Percentiles rank a stretch among this genome's conserved stretches.
Conservation (phyloP, 2,329 filamentous ascomycete genomes). For the Aspergillus proliferans region DNA sequence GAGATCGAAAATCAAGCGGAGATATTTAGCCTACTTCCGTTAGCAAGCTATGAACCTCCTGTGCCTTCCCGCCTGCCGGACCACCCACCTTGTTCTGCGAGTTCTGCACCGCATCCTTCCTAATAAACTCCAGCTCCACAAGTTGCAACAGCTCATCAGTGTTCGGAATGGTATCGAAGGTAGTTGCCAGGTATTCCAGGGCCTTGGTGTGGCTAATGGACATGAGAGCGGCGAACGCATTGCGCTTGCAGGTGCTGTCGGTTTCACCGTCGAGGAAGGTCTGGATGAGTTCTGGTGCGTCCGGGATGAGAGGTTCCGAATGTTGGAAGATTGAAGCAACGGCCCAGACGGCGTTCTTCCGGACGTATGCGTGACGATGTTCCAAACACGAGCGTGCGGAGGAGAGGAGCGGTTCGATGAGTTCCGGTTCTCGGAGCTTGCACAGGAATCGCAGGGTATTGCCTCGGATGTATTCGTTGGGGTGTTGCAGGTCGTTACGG, state of each 20-base stretch:
- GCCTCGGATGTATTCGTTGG: slow-evolving; percentile 96
- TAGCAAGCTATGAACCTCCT: slow-evolving; percentile 13
- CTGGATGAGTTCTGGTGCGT: slow-evolving; percentile 86
- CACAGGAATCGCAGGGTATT: slow-evolving; percentile 97
- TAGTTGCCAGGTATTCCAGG: slow-evolving; percentile 74
- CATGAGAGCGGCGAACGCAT: slow-evolving; percentile 86
- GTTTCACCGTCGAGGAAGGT: slow-evolving; percentile 85
- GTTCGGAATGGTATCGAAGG: slow-evolving; percentile 90
- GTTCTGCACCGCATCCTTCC: slow-evolving; percentile 94
- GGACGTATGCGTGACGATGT: slow-evolving; percentile 93
- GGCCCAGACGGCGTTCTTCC: slow-evolving; percentile 96
- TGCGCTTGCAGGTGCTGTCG: slow-evolving; percentile 94
- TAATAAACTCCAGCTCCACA: slow-evolving; percentile 92
- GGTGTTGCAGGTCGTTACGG: slow-evolving; percentile 91
- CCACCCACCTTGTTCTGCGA: slow-evolving; percentile 75
- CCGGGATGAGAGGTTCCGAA: slow-evolving; percentile 85
- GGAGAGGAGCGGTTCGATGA: slow-evolving; percentile 91
- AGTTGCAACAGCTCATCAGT: slow-evolving; percentile 90
- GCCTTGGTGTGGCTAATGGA: slow-evolving; percentile 93
- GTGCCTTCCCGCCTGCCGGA: not conserved
- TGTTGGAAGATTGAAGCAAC: slow-evolving; percentile 88
- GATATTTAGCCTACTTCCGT: slow-evolving; percentile 65
- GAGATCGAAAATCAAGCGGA: slow-evolving; percentile 92
- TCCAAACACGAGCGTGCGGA: slow-evolving; percentile 88
- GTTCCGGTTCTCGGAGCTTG: slow-evolving; percentile 90